Percentiles rank a stretch among this genome's conserved stretches.
These are phyloP conservation scores for Lactarius evosmus DNA, from an alignment of 768 basidiomycete genomes.

Conservation along the genomic window DNA sequence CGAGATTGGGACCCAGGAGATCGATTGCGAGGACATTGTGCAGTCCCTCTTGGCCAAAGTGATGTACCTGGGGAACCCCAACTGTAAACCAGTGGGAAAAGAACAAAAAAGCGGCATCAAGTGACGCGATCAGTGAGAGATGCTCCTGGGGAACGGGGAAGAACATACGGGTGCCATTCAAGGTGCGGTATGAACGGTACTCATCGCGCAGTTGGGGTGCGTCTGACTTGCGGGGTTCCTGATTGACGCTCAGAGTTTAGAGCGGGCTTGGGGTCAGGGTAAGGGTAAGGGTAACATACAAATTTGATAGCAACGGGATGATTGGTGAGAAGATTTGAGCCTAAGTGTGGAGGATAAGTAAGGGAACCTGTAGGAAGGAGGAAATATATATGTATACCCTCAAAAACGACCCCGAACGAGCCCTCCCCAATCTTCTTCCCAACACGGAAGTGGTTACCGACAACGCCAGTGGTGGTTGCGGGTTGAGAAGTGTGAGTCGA, in stretches of 20 bases:
- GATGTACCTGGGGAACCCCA: constrained; percentile 96
- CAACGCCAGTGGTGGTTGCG: constrained; percentile 65
- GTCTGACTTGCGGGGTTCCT: constrained; percentile 96
- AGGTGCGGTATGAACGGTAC: constrained; percentile 93
- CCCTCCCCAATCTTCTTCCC: constrained; percentile 99
- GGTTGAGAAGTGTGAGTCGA: constrained; percentile 57
- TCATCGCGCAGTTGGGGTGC: constrained; percentile 97
- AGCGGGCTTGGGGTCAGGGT: constrained; percentile 6
- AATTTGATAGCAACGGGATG: constrained; percentile 97
- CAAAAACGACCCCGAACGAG: constrained; percentile 96
- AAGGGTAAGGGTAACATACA: constrained; percentile 47
- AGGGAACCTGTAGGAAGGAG: background rate
- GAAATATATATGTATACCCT: constrained; percentile 59
- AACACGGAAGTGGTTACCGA: constrained; percentile 79
- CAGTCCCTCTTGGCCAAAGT: constrained; percentile 97
- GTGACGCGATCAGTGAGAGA: constrained; percentile 8
- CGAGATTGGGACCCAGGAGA: constrained; percentile 93
- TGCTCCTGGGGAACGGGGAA: constrained; percentile 1
- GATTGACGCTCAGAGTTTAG: constrained; percentile 19
- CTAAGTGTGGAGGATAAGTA: constrained; percentile 40
- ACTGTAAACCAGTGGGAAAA: constrained; percentile 45
- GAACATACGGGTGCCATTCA: constrained; percentile 81
- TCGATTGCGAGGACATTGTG: constrained; percentile 96
- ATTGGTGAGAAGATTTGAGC: constrained; percentile 79
- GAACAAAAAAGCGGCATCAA: background rate